A percentile compares a stretch with the other conserved stretches of the same genome.
Evolutionary conservation across 208 protist genomes (phyloP).

Genomic region (Leishmania arabica): DNA sequence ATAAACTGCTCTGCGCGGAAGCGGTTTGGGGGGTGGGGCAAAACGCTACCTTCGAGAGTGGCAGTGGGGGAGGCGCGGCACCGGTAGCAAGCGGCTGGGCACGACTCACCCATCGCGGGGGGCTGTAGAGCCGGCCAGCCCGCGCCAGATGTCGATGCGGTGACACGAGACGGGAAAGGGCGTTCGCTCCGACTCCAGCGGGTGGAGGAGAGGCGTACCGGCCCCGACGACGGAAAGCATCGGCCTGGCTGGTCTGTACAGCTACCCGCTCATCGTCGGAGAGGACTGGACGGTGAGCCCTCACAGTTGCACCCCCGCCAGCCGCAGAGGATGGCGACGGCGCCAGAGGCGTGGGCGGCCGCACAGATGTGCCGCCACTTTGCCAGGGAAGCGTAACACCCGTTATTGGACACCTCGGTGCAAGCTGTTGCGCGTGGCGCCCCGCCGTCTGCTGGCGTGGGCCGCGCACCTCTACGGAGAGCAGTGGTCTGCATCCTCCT

Average conservation of each 20-base stretch:
- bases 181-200: neutral
- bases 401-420: neutral
- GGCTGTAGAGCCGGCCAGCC: constrained; percentile 11
- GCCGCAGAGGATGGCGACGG: neutral
- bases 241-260: neutral
- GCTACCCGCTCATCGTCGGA: neutral
- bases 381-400: neutral
- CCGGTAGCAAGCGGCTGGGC: neutral
- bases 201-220: constrained; percentile 11
- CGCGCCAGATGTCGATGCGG: neutral
- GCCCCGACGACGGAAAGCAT: constrained; percentile 10
- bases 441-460: neutral
- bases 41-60: neutral
- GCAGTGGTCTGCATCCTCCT: neutral
- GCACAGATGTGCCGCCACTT: neutral
- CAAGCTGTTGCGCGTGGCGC: neutral
- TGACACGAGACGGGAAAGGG: neutral
- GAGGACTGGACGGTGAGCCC: neutral
- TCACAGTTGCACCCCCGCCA: neutral
- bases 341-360: constrained; percentile 8
- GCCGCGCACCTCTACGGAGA: neutral
- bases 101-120: neutral
- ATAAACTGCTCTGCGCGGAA: neutral
- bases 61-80: neutral
- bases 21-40: neutral